phyloP scores from a whole-genome alignment of 208 protist genomes.

The Leishmania major region DNA sequence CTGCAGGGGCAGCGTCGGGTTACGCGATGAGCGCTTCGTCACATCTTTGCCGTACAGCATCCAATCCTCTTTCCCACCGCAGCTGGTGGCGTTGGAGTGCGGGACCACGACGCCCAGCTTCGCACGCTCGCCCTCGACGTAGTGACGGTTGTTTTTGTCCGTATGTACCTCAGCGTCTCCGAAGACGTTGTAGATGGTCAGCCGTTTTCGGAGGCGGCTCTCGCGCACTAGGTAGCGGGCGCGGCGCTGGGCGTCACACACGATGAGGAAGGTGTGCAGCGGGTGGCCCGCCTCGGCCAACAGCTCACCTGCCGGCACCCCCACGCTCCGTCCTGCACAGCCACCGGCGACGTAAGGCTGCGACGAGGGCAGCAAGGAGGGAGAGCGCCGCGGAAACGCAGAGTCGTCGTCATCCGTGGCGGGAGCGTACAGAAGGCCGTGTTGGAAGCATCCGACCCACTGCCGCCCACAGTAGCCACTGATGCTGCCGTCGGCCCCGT shows the following conservation, averaged over 20 bases:
- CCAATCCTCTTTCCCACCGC: conserved; percentile 30
- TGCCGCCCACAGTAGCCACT: conserved; percentile 31
- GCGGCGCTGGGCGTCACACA: conserved; percentile 55
- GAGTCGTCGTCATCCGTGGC: neutral
- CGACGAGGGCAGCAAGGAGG: conserved; percentile 1
- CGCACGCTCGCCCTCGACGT: conserved; percentile 42
- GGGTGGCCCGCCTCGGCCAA: conserved; percentile 63
- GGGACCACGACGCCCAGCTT: conserved; percentile 47
- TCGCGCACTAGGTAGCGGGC: conserved; percentile 54
- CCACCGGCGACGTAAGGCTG: neutral
- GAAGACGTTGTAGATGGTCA: conserved; percentile 54
- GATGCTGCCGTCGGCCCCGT: conserved; percentile 37
- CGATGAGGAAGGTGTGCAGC: conserved; percentile 56
- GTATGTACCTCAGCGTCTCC: conserved; percentile 46
- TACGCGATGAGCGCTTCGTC: conserved; percentile 12
- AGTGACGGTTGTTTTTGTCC: conserved; percentile 39
- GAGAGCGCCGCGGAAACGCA: neutral
- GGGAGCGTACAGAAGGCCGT: conserved; percentile 18
- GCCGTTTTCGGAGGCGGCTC: conserved; percentile 50
- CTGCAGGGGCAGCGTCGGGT: conserved; percentile 6
- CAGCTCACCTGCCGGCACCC: conserved; percentile 42
- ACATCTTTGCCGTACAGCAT: conserved; percentile 45
- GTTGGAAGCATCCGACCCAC: conserved; percentile 34
- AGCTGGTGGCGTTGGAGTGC: conserved; percentile 14
- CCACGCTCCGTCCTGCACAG: neutral